A percentile compares a stretch with the other conserved stretches of the same genome.
Conservation (phyloP, 768 basidiomycete species). For the Phanerochaete carnosa region DNA sequence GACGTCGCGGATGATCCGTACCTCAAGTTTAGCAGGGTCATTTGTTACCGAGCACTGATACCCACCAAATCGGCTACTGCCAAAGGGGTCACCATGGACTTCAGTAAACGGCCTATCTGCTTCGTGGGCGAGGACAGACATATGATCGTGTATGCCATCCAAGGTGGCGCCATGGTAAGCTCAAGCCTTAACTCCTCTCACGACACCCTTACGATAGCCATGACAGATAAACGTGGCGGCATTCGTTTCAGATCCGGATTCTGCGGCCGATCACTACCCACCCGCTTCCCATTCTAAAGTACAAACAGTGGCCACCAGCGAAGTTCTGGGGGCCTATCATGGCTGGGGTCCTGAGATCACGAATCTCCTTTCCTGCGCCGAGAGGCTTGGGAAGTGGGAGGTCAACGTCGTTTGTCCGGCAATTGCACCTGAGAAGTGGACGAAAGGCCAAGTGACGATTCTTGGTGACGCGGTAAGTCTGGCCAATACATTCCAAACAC, state of each 20-base stretch:
- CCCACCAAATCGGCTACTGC: too few relatives aligned
- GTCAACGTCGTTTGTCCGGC: constrained; percentile 48
- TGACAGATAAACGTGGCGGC: constrained; percentile 43
- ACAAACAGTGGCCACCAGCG: constrained; percentile 34
- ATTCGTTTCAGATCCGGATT: constrained; percentile 23
- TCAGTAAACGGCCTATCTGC: constrained; percentile 33
- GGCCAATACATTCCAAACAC: not conserved
- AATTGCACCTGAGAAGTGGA: constrained; percentile 35
- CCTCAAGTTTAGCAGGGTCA: constrained; percentile 43
- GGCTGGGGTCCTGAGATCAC: constrained; percentile 46
- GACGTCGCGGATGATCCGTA: not conserved
- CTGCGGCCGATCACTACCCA: constrained; percentile 26
- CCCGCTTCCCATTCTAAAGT: constrained; percentile 40
- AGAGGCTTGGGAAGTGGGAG: constrained; percentile 47
- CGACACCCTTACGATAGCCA: not conserved
- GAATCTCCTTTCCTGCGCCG: constrained; percentile 39
- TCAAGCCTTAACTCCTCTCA: too few relatives aligned
- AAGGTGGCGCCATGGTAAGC: constrained; percentile 36
- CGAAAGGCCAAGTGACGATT: constrained; percentile 42
- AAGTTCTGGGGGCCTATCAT: constrained; percentile 40
- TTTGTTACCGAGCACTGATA: constrained; percentile 49
- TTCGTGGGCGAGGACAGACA: constrained; percentile 51
- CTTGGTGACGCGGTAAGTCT: constrained; percentile 46
- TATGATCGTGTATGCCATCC: constrained; percentile 49
- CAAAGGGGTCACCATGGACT: constrained; percentile 38